A percentile compares a stretch with the other conserved stretches of the same genome.
Evolutionary conservation across 2,329 filamentous ascomycete species (phyloP).

Genomic region (Thermoascus crustaceus): DNA sequence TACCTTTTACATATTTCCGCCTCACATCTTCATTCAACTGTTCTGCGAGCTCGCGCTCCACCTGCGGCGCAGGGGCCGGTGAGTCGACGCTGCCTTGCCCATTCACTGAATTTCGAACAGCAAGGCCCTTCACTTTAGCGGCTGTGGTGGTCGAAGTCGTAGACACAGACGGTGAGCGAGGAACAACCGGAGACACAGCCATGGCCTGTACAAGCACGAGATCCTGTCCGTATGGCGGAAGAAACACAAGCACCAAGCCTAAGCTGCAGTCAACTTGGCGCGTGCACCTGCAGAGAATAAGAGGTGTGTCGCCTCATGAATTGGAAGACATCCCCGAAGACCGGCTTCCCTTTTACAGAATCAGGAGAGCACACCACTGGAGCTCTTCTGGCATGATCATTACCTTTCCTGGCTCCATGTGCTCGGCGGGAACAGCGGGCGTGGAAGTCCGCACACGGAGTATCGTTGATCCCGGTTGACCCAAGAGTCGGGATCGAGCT

Average conservation of each 20-base stretch:
- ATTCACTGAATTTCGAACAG: slow-evolving; percentile 20
- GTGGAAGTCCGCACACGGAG: slow-evolving; percentile 1
- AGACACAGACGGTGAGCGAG: slow-evolving; percentile 28
- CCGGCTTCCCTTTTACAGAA: no score
- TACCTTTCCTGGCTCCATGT: no score
- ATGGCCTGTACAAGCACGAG: slow-evolving; percentile 15
- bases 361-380: no score
- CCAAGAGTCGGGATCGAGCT: slow-evolving; percentile 4
- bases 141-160: slow-evolving; percentile 25
- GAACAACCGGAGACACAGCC: slow-evolving; percentile 37
- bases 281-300: no score
- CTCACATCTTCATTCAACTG: slow-evolving; percentile 75
- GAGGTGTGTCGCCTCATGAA: no score
- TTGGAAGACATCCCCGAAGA: no score
- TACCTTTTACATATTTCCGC: slow-evolving; percentile 82
- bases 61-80: slow-evolving; percentile 11
- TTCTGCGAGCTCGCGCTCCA: slow-evolving; percentile 50
- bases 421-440: not conserved
- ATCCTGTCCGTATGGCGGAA: no score
- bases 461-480: slow-evolving; percentile 7
- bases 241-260: no score
- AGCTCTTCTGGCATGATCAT: no score
- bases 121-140: slow-evolving; percentile 26
- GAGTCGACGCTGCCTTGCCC: slow-evolving; percentile 11
- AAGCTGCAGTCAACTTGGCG: no score